Base-by-base conservation (phyloP, 352 stramenopile genomes). In the Globisporangium alternatum region DNA sequence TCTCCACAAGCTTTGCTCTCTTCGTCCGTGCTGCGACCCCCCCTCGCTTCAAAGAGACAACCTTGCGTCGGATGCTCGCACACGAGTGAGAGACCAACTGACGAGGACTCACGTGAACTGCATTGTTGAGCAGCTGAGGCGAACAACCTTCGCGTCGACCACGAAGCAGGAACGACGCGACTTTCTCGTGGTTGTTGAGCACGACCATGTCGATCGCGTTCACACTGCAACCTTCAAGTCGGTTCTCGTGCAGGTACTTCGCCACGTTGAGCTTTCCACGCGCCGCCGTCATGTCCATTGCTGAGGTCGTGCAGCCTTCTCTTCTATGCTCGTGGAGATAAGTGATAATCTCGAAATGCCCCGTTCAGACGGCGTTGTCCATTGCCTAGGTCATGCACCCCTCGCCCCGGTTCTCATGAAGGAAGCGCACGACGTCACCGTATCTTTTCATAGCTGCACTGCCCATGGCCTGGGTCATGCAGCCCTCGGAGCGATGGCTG, bases 241-340 rank as follows among this genome's bases (percentile, higher is more conserved):
- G 54, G n/a, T 60, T 30, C 19, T 33, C 39, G 21, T 60, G 37
- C 54, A 60, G 21, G n/a, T 37, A 60, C n/a, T 12, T 43, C 37
- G 44, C 25, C 15, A 57, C 13, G 5, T 57, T 15, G 12, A 44
- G 10, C 13, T 57, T 28, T 2, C 53, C 53, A 12, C 15, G 31
- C 6, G 31, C 22, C n/a, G 39, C 55, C 2, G 39, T 37, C 10
- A 5, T 31, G 22, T 61, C 12, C 55, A 61, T 61, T 1, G 37
- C 37, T n/a, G 39, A 17, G 5, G 55, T 52, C 22, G 37, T 52
- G 28, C 37, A 61, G 2, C 37, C 37, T 41, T 61, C 55, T 1
- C 3, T 39, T 2, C 55, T 39, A 17, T 61, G 10, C 22, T 35
- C 37, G n/a, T 52, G 37, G 6, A 61, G 35, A 48, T 41, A 61